phyloP scores from a whole-genome alignment of 1,139 yeast species.

The Taphrina confusa region DNA sequence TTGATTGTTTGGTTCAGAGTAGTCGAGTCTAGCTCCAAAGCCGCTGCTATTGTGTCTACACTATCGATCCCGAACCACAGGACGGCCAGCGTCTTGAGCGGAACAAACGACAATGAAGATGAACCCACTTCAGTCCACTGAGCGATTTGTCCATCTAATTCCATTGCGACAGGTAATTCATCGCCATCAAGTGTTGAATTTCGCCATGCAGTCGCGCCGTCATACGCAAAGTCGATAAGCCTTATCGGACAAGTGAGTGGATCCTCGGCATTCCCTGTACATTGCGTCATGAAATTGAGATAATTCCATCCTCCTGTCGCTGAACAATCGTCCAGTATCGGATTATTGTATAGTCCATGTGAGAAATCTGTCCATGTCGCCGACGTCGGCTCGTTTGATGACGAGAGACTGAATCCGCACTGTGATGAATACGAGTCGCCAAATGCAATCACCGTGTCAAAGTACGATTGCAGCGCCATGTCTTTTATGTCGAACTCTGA shows the following conservation, averaged over 20 bases:
- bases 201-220: not conserved
- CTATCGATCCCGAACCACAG: constrained; percentile 4
- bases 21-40: no score
- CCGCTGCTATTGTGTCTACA: no score
- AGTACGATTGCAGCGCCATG: not conserved
- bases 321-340: not conserved
- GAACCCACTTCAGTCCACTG: not conserved
- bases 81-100: not conserved
- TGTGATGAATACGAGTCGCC: constrained; percentile 15
- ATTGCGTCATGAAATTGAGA: not conserved
- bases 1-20: no score
- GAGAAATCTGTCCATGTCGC: not conserved
- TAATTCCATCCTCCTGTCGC: not conserved
- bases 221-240: constrained; percentile 10
- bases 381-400: not conserved
- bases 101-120: not conserved
- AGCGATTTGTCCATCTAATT: not conserved
- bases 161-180: no score
- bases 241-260: not conserved
- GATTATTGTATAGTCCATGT: not conserved
- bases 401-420: constrained; percentile 7
- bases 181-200: no score
- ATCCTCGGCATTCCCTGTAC: not conserved
- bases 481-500: no score
- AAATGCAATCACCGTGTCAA: constrained; percentile 1